Conservation (phyloP, 2,329 filamentous ascomycete species). For the Colletotrichum eleusines region DNA sequence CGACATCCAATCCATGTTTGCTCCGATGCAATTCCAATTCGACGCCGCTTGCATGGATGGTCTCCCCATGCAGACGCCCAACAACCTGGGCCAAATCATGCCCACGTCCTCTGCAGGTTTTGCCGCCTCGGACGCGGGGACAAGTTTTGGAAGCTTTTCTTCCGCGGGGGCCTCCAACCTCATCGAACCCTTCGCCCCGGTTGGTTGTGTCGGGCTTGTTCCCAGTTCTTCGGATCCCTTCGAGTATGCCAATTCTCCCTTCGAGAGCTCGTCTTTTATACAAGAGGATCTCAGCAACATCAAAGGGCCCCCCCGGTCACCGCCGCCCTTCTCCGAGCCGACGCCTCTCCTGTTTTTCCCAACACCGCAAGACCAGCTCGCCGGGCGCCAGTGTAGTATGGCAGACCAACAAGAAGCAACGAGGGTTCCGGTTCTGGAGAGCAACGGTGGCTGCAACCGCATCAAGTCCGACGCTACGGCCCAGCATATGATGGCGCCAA, state of each 20-base stretch:
- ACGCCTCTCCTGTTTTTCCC: conserved; percentile 28
- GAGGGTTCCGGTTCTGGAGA: background rate
- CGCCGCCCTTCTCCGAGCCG: conserved; percentile 29
- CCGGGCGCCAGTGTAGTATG: conserved; percentile 12
- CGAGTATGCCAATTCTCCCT: conserved; percentile 32
- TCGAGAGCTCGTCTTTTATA: conserved; percentile 21
- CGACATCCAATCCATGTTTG: conserved; percentile 40
- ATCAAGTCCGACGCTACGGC: background rate
- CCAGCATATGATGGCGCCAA: conserved; percentile 11
- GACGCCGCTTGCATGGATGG: conserved; percentile 21
- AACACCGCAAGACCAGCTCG: conserved; percentile 17
- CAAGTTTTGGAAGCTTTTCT: conserved; percentile 40
- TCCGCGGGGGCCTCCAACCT: conserved; percentile 28
- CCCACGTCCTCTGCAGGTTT: conserved; percentile 28
- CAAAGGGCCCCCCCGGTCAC: conserved; percentile 22
- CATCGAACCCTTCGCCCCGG: conserved; percentile 32
- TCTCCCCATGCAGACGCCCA: conserved; percentile 8
- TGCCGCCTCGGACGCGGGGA: conserved; percentile 21
- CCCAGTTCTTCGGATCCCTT: conserved; percentile 26
- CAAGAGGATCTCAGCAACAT: conserved; percentile 19
- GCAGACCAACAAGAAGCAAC: background rate
- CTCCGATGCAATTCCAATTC: conserved; percentile 34
- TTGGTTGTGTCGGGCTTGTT: conserved; percentile 12
- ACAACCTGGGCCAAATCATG: conserved; percentile 23
- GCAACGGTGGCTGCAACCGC: background rate